These are phyloP conservation scores for Chamaecyparis obtusa DNA, from an alignment of 75 land plant species.

Conservation along the genomic window DNA sequence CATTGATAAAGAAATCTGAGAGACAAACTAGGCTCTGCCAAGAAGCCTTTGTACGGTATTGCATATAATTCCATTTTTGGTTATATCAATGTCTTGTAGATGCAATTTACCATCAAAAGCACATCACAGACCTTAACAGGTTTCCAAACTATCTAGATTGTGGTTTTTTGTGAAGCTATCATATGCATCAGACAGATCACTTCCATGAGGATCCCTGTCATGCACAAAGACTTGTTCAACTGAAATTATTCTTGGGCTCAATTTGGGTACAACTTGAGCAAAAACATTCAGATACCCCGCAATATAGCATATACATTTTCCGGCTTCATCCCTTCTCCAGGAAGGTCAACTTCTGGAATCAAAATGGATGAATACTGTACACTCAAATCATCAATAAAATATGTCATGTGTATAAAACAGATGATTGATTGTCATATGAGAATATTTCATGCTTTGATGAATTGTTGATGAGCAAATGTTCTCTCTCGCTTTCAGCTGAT, in stretches of 20 bases:
- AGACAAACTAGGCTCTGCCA: background rate
- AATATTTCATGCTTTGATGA: background rate
- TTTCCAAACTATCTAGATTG: background rate
- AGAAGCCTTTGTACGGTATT: background rate
- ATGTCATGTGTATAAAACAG: background rate
- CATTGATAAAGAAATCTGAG: background rate
- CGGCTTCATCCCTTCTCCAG: constrained; percentile 5
- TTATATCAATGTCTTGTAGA: background rate
- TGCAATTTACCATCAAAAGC: background rate
- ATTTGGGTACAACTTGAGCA: background rate
- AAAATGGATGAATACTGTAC: constrained; percentile 9
- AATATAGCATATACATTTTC: background rate
- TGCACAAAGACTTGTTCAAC: constrained; percentile 4
- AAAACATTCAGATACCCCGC: background rate
- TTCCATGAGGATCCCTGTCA: constrained; percentile 10
- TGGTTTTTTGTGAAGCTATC: background rate
- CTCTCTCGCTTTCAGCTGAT: background rate
- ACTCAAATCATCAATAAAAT: constrained; percentile 9
- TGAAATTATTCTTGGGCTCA: background rate
- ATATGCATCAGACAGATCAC: constrained; percentile 10
- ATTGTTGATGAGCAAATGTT: background rate
- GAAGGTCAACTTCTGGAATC: background rate
- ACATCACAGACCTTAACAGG: background rate
- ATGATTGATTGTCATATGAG: background rate
- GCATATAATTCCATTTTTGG: background rate